Base-by-base conservation (phyloP, 768 basidiomycete genomes). In the Chalciporus chontae region DNA sequence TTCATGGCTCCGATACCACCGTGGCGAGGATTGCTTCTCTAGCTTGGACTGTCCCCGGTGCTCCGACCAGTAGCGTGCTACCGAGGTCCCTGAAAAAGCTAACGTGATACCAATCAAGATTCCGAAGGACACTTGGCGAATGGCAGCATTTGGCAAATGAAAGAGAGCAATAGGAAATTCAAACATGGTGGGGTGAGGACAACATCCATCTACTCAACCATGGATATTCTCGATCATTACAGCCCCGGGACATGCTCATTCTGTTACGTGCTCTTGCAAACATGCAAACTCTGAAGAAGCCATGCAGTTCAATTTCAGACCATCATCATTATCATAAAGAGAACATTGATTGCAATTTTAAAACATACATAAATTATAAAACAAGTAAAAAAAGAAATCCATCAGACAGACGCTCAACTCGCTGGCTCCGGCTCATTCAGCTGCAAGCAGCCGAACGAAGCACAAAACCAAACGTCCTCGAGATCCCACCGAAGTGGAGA, bases 1-100 rank as follows among this genome's bases (percentile, higher is more conserved):
- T 57, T 94, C 92, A 63, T 92, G 85, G 48, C 81, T 85, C 45
- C 85, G 72, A 36, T 87, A 62, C 51, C 86, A 83, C n/a, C 79
- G 75, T 4, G 71, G 70, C 31, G 73, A 66, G 40, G 60, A 62
- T 56, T 45, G 69, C 51, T 49, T 65, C 45, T 53, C 55, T 0
- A 45, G 42, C 0, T 67, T 59, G n/a, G 68, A 65, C 39, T 72
- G 70, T 42, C 76, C 72, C 61, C 73, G 79, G 32, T 79, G 77
- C 39, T 71, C 58, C 51, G 78, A 76, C 48, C 76, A 74, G 51
- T 80, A 81, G 6, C 76, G 67, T 3, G 78, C 74, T 19, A 89
- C 55, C 2, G 87, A 82, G 1, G 85, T 83, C 5, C 83, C 80
- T 0, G 90, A 84, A 4, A 87, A 51, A 0, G 90, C 90, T 37